Conservation (phyloP, 768 basidiomycete species). For the Termitomyces sp. region DNA sequence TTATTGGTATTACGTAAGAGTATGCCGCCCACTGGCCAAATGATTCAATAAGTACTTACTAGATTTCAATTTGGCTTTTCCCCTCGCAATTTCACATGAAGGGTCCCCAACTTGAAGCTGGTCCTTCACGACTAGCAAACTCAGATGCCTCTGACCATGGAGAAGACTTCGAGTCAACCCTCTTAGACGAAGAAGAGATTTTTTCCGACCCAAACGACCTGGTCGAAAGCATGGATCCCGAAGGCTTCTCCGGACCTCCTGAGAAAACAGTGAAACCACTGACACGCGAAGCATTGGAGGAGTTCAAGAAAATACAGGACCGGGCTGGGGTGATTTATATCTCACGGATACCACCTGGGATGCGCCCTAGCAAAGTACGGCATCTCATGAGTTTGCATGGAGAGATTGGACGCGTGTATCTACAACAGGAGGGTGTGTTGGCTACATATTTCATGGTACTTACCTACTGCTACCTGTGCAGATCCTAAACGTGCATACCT, state of each 20-base stretch:
- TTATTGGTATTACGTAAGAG: no score
- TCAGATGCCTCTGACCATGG: constrained; percentile 17
- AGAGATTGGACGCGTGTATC: constrained; percentile 87
- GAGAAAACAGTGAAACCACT: constrained; percentile 69
- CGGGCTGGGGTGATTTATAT: constrained; percentile 90
- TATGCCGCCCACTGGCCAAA: no score
- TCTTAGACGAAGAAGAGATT: constrained; percentile 18
- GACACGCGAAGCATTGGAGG: constrained; percentile 70
- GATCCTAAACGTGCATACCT: constrained; percentile 88
- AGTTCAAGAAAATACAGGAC: constrained; percentile 70
- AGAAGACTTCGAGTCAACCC: constrained; percentile 19
- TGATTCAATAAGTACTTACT: no score
- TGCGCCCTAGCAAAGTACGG: constrained; percentile 94
- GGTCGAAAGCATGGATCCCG: constrained; percentile 50
- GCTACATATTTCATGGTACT: no score
- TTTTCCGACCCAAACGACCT: constrained; percentile 21
- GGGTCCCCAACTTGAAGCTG: constrained; percentile 6
- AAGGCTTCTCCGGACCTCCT: constrained; percentile 54
- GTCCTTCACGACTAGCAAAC: constrained; percentile 8
- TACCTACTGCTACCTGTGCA: constrained; percentile 22
- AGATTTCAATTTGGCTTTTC: no score
- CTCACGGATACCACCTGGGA: constrained; percentile 94
- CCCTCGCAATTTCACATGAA: neutral
- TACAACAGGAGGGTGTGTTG: constrained; percentile 83
- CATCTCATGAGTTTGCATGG: constrained; percentile 91